Percentiles rank a stretch among this genome's conserved stretches.
phyloP scores from a whole-genome alignment of 805 yeast species.

The Gaillardinia entomophila region DNA sequence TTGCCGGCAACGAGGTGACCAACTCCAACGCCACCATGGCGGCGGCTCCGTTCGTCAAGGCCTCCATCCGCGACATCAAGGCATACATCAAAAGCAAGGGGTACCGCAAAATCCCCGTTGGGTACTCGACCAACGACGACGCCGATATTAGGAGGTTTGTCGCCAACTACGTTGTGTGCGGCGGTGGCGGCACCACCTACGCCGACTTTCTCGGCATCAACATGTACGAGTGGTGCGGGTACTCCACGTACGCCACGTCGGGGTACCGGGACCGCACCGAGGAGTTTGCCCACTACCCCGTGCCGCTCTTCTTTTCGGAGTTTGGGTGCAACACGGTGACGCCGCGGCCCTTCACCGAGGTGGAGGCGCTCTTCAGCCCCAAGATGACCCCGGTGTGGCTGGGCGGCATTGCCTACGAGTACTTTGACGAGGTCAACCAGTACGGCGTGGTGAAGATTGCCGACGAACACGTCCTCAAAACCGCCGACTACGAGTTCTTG shows the following conservation, averaged over 20 bases:
- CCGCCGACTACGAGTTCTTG: constrained; percentile 26
- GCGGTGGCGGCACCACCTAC: constrained; percentile 4
- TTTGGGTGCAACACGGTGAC: constrained; percentile 31
- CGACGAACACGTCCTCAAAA: constrained; percentile 13
- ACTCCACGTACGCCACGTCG: constrained; percentile 28
- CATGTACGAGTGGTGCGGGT: constrained; percentile 40
- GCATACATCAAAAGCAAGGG: constrained; percentile 18
- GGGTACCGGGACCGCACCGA: constrained; percentile 31
- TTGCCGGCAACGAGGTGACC: constrained; percentile 39
- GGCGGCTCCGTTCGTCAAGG: constrained; percentile 31
- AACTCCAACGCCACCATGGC: constrained; percentile 19
- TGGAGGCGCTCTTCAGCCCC: constrained; percentile 27
- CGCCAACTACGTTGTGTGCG: constrained; percentile 28
- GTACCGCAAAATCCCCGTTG: constrained; percentile 34
- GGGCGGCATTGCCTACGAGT: constrained; percentile 34
- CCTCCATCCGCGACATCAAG: constrained; percentile 30
- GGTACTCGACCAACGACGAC: constrained; percentile 36
- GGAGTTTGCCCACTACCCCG: constrained; percentile 22
- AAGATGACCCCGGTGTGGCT: constrained; percentile 33
- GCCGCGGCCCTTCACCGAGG: constrained; percentile 36
- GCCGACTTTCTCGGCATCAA: constrained; percentile 33
- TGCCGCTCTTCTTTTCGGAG: constrained; percentile 35
- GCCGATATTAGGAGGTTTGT: constrained; percentile 19
- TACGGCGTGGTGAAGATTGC: constrained; percentile 30
- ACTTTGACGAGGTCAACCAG: constrained; percentile 27